Base-by-base conservation (phyloP, 2,329 filamentous ascomycete genomes). In the Aspergillus transmontanensis region DNA sequence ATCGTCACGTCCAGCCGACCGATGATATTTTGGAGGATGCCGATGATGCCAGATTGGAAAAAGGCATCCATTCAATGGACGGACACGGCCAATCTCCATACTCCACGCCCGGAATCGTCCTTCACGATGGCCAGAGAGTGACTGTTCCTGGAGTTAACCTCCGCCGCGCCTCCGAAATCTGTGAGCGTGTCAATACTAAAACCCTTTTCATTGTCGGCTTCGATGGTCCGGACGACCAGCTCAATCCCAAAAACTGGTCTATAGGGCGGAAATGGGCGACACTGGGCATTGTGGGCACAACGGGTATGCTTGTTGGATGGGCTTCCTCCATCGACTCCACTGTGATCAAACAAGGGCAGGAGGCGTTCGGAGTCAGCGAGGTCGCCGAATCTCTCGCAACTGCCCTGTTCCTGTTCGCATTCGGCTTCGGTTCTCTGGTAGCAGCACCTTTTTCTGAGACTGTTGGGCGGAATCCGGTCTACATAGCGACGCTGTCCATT, bases 401-500 rank as follows among this genome's bases (percentile, higher is more conserved):
- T 30, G 80, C 64, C 57, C 61, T 30, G 60, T 69, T 63, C 43
- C 71, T 83, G 66, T 81, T 82, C 60, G 72, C 83, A 10, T 77
- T 83, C 39, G 82, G 81, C 2, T 79, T 84, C 58, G 83, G 83
- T 0, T 71, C 82, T 2, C 71, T 84, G 4, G 75, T 84, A 59
- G 79, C 79, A 6, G 83, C 80, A 3, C 83, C 82, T 2, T 71
- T 82, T 39, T 83, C 80, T 1, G 82, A 83, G 67, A 81, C 80
- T 0, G 72, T 80, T 19, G 82, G 82, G 3, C 76, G 81, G 26
- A 85, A 83, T 64, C 78, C 79, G 0, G 79, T 83, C 0, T 85
- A 85, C 62, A 78, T 85, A 19, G 68, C 72, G 21, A 80, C 83
- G 1, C 71, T 83, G n/a, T 74, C 74, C 16, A 69, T 80, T 19